Evolutionary conservation across 441 rosid genomes (phyloP).

Genomic region (Geranium incanum): DNA sequence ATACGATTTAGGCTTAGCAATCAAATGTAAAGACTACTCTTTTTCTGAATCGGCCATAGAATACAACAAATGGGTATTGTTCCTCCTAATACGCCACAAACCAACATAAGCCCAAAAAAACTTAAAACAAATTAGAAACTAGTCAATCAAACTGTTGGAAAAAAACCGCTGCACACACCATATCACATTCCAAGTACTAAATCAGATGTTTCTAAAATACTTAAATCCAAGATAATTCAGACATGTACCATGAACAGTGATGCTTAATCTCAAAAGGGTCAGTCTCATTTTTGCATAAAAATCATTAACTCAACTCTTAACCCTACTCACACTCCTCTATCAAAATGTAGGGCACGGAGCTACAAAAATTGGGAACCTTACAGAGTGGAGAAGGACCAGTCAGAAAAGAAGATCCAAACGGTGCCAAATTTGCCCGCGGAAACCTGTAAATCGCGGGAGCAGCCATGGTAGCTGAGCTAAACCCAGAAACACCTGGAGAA

Average conservation of each 20-base stretch:
- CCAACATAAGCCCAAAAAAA: no score
- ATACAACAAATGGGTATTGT: no score
- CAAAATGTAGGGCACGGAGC: background rate
- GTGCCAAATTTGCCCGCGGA: background rate
- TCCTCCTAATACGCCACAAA: no score
- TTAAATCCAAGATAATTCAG: background rate
- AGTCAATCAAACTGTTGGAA: no score
- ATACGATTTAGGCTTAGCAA: no score
- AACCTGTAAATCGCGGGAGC: background rate
- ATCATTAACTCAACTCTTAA: background rate
- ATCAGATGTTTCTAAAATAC: background rate
- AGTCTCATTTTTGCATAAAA: background rate
- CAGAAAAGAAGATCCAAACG: background rate
- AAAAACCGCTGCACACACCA: no score
- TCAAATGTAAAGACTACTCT: no score
- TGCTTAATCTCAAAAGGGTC: background rate
- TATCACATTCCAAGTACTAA: no score
- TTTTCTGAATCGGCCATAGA: no score
- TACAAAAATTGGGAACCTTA: background rate
- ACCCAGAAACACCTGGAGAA: background rate
- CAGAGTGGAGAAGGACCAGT: background rate
- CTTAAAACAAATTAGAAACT: no score
- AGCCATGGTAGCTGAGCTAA: background rate
- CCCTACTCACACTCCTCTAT: background rate
- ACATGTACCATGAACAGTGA: background rate